Percentiles rank a stretch among this genome's conserved stretches.
These are phyloP conservation scores for Dioscorea cayenensis DNA, from an alignment of 116 monocot species.

Conservation along the genomic window DNA sequence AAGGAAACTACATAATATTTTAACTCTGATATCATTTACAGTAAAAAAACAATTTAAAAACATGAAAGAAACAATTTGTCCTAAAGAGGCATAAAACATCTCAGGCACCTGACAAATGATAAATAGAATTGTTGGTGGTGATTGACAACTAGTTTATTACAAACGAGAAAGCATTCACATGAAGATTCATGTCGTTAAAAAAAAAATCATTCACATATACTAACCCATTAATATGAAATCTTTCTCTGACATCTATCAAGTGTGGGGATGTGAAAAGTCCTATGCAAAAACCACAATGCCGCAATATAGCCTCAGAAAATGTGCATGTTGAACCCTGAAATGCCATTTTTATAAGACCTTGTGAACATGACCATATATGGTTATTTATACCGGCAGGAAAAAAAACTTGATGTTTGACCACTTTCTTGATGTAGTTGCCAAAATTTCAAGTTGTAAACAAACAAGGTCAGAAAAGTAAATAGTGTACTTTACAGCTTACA, in stretches of 20 bases:
- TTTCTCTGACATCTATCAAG: slow-evolving; percentile 84
- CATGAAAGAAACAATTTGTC: too few species aligned
- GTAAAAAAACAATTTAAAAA: too few species aligned
- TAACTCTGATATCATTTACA: too few species aligned
- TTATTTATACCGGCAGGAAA: neutral
- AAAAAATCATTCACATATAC: slow-evolving; percentile 7
- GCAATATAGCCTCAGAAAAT: slow-evolving; percentile 86
- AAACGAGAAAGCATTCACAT: too few species aligned
- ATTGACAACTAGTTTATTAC: too few species aligned
- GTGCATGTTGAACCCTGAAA: slow-evolving; percentile 90
- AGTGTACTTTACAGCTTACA: neutral
- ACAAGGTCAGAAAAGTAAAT: neutral
- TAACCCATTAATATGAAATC: slow-evolving; percentile 75
- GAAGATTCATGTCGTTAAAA: neutral
- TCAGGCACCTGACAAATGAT: too few species aligned
- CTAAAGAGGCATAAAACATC: too few species aligned
- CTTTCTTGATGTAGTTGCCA: too few species aligned
- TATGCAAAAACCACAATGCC: slow-evolving; percentile 72
- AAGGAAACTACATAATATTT: too few species aligned
- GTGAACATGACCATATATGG: neutral
- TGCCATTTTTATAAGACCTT: neutral
- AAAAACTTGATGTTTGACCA: neutral
- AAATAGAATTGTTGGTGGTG: too few species aligned
- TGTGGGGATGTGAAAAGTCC: slow-evolving; percentile 91
- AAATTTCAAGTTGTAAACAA: neutral